A percentile compares a stretch with the other conserved stretches of the same genome.
Evolutionary conservation across 306 rosid genomes (phyloP).

Genomic region (Cicer bijugum): DNA sequence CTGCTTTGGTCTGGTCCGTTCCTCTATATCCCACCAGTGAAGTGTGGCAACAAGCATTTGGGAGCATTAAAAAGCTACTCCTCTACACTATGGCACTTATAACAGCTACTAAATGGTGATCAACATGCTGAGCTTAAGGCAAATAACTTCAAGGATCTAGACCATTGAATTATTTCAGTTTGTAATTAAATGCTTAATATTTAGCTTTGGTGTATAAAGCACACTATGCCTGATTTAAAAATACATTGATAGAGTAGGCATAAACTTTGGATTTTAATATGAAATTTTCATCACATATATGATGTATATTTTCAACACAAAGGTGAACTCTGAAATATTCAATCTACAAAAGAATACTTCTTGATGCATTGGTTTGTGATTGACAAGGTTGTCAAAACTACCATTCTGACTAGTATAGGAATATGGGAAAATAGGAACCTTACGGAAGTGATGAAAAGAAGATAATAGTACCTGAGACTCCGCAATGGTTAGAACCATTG

Average conservation of each 20-base stretch:
- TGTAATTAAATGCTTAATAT: slow-evolving; percentile 8
- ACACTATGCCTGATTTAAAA: slow-evolving; percentile 4
- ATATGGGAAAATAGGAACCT: slow-evolving; percentile 35
- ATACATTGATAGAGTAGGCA: slow-evolving; percentile 18
- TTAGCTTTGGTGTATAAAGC: slow-evolving; percentile 13
- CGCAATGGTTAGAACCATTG: slow-evolving; percentile 98
- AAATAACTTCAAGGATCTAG: slow-evolving; percentile 7
- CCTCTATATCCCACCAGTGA: slow-evolving; percentile 1
- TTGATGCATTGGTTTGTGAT: slow-evolving; percentile 24
- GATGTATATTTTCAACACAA: slow-evolving; percentile 14
- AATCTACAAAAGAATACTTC: slow-evolving; percentile 32
- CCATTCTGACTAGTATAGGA: slow-evolving; percentile 10
- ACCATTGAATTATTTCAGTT: not conserved
- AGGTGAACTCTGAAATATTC: slow-evolving; percentile 19
- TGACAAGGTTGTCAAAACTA: slow-evolving; percentile 19
- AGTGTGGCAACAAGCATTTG: slow-evolving; percentile 1
- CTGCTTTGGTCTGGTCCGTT: not conserved
- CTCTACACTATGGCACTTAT: slow-evolving; percentile 8
- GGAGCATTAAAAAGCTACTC: slow-evolving; percentile 1
- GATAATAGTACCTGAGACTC: slow-evolving; percentile 86
- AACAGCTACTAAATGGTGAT: not conserved
- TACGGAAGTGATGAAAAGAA: slow-evolving; percentile 13
- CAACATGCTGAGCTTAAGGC: not conserved
- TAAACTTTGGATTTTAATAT: not conserved
- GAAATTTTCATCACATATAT: slow-evolving; percentile 7